Percentiles rank a stretch among this genome's conserved stretches.
Conservation (phyloP, 2,329 filamentous ascomycete genomes). For the Hypoxylon rubiginosum region DNA sequence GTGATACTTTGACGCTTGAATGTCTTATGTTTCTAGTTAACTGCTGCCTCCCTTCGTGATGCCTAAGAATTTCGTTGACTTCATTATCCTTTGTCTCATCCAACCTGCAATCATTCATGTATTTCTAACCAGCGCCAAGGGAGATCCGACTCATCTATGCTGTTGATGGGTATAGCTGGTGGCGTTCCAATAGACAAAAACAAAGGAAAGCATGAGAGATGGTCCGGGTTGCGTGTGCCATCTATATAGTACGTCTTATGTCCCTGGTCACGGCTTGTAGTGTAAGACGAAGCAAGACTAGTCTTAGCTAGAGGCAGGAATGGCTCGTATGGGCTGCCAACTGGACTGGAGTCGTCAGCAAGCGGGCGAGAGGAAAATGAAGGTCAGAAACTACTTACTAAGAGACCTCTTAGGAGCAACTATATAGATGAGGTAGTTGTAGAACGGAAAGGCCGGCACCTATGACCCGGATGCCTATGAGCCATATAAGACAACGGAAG, state of each 20-base stretch:
- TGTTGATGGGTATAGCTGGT: neutral
- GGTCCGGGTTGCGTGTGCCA: too few relatives aligned
- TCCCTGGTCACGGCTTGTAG: too few relatives aligned
- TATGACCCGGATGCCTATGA: neutral
- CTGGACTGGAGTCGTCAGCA: neutral
- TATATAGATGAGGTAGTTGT: neutral
- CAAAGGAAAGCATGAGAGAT: neutral
- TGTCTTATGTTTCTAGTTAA: neutral
- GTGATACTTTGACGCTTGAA: neutral
- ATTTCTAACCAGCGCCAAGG: neutral
- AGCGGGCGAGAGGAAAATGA: neutral
- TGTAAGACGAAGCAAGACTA: neutral
- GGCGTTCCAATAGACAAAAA: neutral
- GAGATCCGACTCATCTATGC: neutral
- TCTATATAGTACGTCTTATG: too few relatives aligned
- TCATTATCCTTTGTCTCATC: too few relatives aligned
- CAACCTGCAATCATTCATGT: neutral
- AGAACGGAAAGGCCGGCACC: neutral
- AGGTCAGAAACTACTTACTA: neutral
- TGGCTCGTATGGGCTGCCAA: neutral
- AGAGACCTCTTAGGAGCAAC: neutral
- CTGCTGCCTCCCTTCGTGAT: neutral
- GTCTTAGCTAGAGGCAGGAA: neutral
- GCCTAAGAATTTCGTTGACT: too few relatives aligned
- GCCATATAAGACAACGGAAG: neutral